phyloP scores from a whole-genome alignment of 2,329 filamentous ascomycete genomes.

The Arthrinium phaeospermum region DNA sequence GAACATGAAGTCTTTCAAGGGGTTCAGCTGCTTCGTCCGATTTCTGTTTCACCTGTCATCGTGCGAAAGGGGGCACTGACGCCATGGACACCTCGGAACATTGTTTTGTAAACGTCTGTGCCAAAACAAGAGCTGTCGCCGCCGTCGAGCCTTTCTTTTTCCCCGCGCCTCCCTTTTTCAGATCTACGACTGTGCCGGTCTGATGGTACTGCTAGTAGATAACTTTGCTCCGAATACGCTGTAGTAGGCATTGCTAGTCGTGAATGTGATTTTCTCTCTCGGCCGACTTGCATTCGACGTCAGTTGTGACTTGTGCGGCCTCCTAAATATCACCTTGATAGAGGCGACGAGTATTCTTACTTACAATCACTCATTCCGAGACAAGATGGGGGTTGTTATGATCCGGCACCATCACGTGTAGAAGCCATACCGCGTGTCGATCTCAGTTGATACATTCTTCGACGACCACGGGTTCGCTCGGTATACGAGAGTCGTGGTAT shows the following conservation, averaged over 20 bases:
- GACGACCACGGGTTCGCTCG: neutral
- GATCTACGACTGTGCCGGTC: neutral
- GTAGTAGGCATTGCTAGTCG: too few relatives aligned
- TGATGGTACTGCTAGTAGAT: neutral
- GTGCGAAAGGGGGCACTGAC: neutral
- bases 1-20: too few relatives aligned
- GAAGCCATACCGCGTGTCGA: neutral
- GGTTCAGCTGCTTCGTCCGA: neutral
- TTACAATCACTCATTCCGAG: neutral
- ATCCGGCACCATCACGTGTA: neutral
- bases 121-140: neutral
- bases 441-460: neutral
- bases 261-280: neutral
- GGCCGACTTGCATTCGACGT: neutral
- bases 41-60: neutral
- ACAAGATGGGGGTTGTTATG: neutral
- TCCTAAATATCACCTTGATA: neutral
- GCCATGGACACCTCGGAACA: neutral
- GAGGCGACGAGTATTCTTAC: neutral
- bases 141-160: neutral
- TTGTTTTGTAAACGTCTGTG: constrained; percentile 9
- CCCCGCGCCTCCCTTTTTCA: neutral
- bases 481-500: neutral
- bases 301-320: neutral
- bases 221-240: neutral